phyloP scores from a whole-genome alignment of 1,284 basidiomycete species.

The Ustilago xerochloae region DNA sequence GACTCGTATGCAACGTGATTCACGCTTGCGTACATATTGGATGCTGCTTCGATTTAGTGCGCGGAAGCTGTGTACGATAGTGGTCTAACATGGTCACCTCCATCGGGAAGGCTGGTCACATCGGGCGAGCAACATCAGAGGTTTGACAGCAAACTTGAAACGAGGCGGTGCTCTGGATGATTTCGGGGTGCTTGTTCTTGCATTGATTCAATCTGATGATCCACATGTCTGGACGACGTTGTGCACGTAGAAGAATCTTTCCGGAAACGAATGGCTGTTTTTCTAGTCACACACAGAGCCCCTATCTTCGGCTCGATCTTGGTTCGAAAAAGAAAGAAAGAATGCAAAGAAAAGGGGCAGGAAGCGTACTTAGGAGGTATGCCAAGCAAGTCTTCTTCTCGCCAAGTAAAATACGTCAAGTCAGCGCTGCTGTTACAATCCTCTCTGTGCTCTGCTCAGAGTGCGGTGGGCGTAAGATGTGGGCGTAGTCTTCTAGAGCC shows the following conservation, averaged over 20 bases:
- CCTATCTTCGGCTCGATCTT: neutral
- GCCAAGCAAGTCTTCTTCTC: neutral
- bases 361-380: neutral
- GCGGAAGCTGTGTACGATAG: too few relatives aligned
- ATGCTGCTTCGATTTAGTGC: neutral
- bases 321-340: neutral
- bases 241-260: too few relatives aligned
- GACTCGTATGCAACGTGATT: neutral
- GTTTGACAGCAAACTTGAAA: neutral
- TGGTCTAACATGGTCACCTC: neutral
- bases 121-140: neutral
- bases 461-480: too few relatives aligned
- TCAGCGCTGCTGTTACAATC: too few relatives aligned
- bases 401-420: too few relatives aligned
- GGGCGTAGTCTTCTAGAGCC: too few relatives aligned
- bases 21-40: neutral
- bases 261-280: neutral
- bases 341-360: neutral
- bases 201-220: too few relatives aligned
- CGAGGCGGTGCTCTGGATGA: neutral
- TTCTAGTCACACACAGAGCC: neutral
- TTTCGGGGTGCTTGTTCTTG: conserved; percentile 1
- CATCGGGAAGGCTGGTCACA: neutral
- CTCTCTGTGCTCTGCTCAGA: too few relatives aligned
- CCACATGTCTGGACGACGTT: too few relatives aligned